These are phyloP conservation scores for Cokeromyces recurvatus DNA, from an alignment of 371 early-diverging fungal genomes.

Conservation along the genomic window DNA sequence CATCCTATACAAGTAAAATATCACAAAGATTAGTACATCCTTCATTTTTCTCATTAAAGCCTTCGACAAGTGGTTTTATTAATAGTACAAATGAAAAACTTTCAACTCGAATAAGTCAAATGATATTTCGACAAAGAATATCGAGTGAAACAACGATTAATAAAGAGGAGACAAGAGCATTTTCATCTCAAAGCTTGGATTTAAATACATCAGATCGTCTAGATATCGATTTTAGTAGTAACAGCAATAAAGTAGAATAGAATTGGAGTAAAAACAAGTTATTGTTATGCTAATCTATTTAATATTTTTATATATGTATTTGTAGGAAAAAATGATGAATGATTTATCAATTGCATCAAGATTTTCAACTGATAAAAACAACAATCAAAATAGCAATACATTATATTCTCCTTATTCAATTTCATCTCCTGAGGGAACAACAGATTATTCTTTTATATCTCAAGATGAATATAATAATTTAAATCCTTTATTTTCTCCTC, in stretches of 20 bases:
- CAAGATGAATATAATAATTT: too few relatives aligned
- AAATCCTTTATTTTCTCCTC: constrained; percentile 11
- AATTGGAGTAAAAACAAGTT: too few relatives aligned
- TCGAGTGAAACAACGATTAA: too few relatives aligned
- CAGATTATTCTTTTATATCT: too few relatives aligned
- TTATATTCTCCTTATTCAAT: too few relatives aligned
- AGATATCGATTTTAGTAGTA: not conserved
- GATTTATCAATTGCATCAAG: too few relatives aligned
- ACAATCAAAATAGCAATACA: too few relatives aligned
- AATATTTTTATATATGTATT: constrained; percentile 5
- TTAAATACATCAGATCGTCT: not conserved
- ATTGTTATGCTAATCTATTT: not conserved
- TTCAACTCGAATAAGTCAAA: constrained; percentile 10
- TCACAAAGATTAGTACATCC: constrained; percentile 20
- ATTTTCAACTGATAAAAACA: too few relatives aligned
- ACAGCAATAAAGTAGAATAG: not conserved
- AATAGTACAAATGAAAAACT: constrained; percentile 5
- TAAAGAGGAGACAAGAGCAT: too few relatives aligned
- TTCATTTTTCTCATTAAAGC: constrained; percentile 12
- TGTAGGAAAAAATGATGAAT: too few relatives aligned
- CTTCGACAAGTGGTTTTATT: constrained; percentile 8
- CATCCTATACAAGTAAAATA: constrained; percentile 23
- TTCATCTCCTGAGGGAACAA: too few relatives aligned
- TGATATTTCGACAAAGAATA: constrained; percentile 10
- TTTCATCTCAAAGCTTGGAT: constrained; percentile 3